A percentile compares a stretch with the other conserved stretches of the same genome.
Evolutionary conservation across 805 yeast species (phyloP).

Genomic region (Clavispora asparagi): DNA sequence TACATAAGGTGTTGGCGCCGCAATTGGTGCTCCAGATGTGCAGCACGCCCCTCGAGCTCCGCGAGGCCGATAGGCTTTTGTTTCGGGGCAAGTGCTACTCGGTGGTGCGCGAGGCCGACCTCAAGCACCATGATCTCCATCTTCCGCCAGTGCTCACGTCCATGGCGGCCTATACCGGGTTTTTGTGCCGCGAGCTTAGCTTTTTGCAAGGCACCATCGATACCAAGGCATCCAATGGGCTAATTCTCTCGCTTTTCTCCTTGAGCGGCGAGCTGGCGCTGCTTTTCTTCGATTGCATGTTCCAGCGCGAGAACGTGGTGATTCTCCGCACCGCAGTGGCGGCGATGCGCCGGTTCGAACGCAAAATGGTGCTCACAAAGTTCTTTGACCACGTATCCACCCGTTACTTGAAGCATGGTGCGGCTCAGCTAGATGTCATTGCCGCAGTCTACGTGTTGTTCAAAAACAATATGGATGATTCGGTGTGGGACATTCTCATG

Average conservation of each 20-base stretch:
- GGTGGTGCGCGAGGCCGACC: slow-evolving; percentile 19
- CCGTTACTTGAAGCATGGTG: slow-evolving; percentile 5
- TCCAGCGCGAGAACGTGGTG: slow-evolving; percentile 8
- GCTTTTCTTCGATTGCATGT: slow-evolving; percentile 20
- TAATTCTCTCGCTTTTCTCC: slow-evolving; percentile 18
- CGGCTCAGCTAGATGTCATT: slow-evolving; percentile 5
- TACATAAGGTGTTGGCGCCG: slow-evolving; percentile 12
- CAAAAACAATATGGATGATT: slow-evolving; percentile 8
- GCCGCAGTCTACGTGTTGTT: slow-evolving; percentile 17
- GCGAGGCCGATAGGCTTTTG: slow-evolving; percentile 34
- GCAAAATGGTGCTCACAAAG: slow-evolving; percentile 15
- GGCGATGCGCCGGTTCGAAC: slow-evolving; percentile 23
- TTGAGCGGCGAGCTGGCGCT: slow-evolving; percentile 14
- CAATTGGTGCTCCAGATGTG: slow-evolving; percentile 9
- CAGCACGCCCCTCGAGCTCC: slow-evolving; percentile 10
- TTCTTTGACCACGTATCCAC: slow-evolving; percentile 10
- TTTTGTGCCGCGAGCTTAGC: slow-evolving; percentile 17
- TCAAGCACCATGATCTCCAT: slow-evolving; percentile 5
- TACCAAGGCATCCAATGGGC: slow-evolving; percentile 8
- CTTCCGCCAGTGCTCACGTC: slow-evolving; percentile 11
- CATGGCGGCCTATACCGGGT: slow-evolving; percentile 18
- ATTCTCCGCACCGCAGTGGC: slow-evolving; percentile 5
- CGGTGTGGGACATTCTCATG: slow-evolving; percentile 15
- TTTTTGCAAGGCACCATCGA: slow-evolving; percentile 7
- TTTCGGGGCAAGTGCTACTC: slow-evolving; percentile 29